Evolutionary conservation across 2,329 filamentous ascomycete genomes (phyloP).

Genomic region (Achaetomium macrosporum): DNA sequence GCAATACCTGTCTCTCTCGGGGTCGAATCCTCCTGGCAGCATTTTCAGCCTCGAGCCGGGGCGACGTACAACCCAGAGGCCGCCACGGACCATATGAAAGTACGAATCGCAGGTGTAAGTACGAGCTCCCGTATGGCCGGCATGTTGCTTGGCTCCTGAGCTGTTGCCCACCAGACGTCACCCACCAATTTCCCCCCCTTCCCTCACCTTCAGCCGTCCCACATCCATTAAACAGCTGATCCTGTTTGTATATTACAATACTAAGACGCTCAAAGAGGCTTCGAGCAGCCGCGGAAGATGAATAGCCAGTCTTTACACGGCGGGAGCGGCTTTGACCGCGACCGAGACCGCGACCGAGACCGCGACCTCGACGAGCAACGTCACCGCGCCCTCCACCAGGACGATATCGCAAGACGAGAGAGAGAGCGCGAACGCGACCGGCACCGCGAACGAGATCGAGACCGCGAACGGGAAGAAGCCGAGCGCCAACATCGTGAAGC

Average conservation of each 20-base stretch:
- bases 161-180: constrained; percentile 2
- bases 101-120: too few relatives aligned
- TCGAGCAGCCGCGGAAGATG: constrained; percentile 31
- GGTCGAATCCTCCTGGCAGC: too few relatives aligned
- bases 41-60: too few relatives aligned
- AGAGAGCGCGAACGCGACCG: constrained; percentile 20
- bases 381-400: constrained; percentile 42
- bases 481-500: constrained; percentile 59
- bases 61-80: too few relatives aligned
- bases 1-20: too few relatives aligned
- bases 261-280: constrained; percentile 16
- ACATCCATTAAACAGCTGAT: not conserved
- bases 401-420: constrained; percentile 38
- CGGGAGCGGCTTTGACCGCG: constrained; percentile 42
- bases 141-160: constrained; percentile 13
- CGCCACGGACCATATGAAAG: too few relatives aligned
- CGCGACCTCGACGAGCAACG: constrained; percentile 42
- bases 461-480: constrained; percentile 59
- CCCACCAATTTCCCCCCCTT: not conserved
- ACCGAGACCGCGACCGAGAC: constrained; percentile 44
- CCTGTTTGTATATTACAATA: not conserved
- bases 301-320: constrained; percentile 42
- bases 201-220: not conserved
- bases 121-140: not conserved
- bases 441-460: constrained; percentile 27